These are phyloP conservation scores for Citrus trifoliata DNA, from an alignment of 345 rosid genomes.

Conservation along the genomic window DNA sequence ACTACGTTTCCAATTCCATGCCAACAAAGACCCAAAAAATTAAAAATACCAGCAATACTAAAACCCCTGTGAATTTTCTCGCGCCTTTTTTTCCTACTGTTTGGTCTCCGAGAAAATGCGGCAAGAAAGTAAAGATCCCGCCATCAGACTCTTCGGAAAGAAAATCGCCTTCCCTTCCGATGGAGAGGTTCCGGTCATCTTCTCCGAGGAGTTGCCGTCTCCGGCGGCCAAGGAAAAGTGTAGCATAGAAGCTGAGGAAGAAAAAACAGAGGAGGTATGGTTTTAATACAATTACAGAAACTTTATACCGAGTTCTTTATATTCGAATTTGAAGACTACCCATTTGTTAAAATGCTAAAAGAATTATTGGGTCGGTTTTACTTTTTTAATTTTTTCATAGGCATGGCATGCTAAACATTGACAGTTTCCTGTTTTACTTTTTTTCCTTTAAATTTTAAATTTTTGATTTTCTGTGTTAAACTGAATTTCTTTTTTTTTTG, in stretches of 20 bases:
- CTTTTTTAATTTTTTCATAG: not conserved
- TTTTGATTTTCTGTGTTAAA: not conserved
- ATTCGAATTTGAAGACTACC: conserved; percentile 18
- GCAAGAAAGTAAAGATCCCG: conserved; percentile 52
- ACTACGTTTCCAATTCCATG: conserved; percentile 1
- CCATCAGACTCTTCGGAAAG: conserved; percentile 80
- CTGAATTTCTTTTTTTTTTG: not conserved
- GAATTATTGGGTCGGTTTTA: conserved; percentile 21
- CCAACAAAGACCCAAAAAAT: conserved; percentile 19
- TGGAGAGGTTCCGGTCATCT: conserved; percentile 12
- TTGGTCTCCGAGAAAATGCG: conserved; percentile 41
- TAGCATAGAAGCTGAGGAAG: conserved; percentile 5
- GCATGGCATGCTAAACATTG: not conserved
- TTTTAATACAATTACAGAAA: not conserved
- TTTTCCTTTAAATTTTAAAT: too few relatives aligned
- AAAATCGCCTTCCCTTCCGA: conserved; percentile 51
- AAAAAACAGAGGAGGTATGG: conserved; percentile 51
- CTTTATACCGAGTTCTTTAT: not conserved
- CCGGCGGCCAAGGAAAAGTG: not conserved
- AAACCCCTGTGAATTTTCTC: conserved; percentile 13
- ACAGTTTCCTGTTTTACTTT: not conserved
- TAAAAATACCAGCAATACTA: not conserved
- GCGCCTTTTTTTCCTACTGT: conserved; percentile 21
- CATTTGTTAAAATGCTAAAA: conserved; percentile 14
- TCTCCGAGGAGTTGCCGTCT: conserved; percentile 12